phyloP scores from a whole-genome alignment of 2,329 filamentous ascomycete species.

The Pseudopyricularia cyperi region DNA sequence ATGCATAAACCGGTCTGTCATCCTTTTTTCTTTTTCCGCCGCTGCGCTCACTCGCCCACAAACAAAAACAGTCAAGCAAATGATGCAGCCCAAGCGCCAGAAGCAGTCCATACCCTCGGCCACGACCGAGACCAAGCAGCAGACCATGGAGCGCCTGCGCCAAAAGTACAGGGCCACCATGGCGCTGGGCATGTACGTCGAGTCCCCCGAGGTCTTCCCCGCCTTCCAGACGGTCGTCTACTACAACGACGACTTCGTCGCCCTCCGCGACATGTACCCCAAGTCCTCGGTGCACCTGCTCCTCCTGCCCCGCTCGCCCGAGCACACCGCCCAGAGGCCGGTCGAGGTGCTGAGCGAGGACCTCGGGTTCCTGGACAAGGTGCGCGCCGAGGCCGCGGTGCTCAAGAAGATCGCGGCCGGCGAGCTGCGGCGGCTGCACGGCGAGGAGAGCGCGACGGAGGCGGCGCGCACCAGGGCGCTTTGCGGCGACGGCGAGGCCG shows the following conservation, averaged over 20 bases:
- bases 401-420: slow-evolving; percentile 55
- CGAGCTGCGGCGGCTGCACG: slow-evolving; percentile 61
- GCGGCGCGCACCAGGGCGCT: slow-evolving; percentile 47
- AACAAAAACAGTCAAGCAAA: slow-evolving; percentile 27
- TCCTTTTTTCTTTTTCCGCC: slow-evolving; percentile 3
- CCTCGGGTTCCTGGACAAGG: slow-evolving; percentile 49
- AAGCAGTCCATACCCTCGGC: not conserved
- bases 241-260: slow-evolving; percentile 55
- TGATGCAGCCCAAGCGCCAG: slow-evolving; percentile 35
- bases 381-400: slow-evolving; percentile 45
- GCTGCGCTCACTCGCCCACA: not conserved
- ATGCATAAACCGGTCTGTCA: no score
- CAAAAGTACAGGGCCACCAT: slow-evolving; percentile 32
- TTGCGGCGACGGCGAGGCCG: slow-evolving; percentile 42
- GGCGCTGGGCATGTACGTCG: slow-evolving; percentile 54
- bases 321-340: slow-evolving; percentile 53
- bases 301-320: slow-evolving; percentile 62
- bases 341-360: slow-evolving; percentile 62
- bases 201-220: slow-evolving; percentile 46
- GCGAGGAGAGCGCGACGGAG: slow-evolving; percentile 50
- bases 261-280: slow-evolving; percentile 73
- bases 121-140: slow-evolving; percentile 7
- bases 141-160: slow-evolving; percentile 9
- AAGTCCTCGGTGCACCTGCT: slow-evolving; percentile 79
- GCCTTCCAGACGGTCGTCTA: slow-evolving; percentile 46